phyloP scores from a whole-genome alignment of 257 asterid species.

The Fraxinus americana region DNA sequence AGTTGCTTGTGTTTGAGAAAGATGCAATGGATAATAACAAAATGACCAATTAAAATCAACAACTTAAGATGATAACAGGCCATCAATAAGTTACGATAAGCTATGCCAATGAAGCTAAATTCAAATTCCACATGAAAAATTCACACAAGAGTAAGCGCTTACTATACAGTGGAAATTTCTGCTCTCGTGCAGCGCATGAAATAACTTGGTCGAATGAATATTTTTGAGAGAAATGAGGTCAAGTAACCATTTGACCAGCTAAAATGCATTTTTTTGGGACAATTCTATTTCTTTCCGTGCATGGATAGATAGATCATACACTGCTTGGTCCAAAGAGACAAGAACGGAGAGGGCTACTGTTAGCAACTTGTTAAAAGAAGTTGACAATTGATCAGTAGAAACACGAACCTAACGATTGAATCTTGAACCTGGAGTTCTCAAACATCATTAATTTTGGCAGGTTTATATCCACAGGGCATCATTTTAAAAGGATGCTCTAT shows the following conservation, averaged over 20 bases:
- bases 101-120: neutral
- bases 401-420: neutral
- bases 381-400: neutral
- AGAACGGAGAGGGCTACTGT: neutral
- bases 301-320: neutral
- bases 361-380: neutral
- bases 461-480: neutral
- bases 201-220: neutral
- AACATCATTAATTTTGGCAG: neutral
- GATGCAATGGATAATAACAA: neutral
- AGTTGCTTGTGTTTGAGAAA: neutral
- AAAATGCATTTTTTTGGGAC: neutral
- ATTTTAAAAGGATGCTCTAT: neutral
- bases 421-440: neutral
- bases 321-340: neutral
- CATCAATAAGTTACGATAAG: neutral
- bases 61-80: neutral
- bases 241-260: neutral
- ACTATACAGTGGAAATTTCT: neutral
- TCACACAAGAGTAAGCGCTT: neutral
- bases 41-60: neutral
- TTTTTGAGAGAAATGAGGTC: neutral
- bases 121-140: neutral
- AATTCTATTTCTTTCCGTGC: neutral
- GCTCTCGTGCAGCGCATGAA: neutral